phyloP scores from a whole-genome alignment of 1,284 basidiomycete genomes.

The Termitomyces sp. region DNA sequence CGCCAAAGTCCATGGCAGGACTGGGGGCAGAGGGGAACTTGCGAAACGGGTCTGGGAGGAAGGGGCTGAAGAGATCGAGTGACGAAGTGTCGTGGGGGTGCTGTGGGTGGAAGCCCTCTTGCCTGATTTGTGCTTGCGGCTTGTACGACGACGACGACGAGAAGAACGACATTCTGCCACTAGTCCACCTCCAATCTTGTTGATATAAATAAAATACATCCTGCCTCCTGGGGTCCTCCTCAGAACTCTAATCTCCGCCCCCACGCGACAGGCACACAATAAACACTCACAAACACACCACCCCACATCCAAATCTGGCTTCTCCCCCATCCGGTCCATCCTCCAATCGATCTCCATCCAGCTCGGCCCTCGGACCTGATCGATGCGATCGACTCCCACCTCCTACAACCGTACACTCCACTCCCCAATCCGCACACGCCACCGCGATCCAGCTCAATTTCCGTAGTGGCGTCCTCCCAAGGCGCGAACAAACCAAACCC shows the following conservation, averaged over 20 bases:
- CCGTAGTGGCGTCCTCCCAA: too few species aligned
- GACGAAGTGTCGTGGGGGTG: background rate
- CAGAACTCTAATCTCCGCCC: conserved; percentile 14
- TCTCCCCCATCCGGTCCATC: background rate
- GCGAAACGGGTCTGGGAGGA: conserved; percentile 47
- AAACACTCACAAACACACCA: background rate
- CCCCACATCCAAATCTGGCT: background rate
- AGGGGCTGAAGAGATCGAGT: conserved; percentile 27
- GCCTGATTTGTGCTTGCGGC: conserved; percentile 31
- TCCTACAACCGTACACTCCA: too few species aligned
- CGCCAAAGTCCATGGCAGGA: conserved; percentile 49
- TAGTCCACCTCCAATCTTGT: too few species aligned
- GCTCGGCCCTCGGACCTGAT: too few species aligned
- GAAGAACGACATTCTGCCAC: conserved; percentile 19
- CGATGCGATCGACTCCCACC: too few species aligned
- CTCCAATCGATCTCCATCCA: background rate
- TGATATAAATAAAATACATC: conserved; percentile 12
- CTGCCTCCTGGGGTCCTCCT: conserved; percentile 14
- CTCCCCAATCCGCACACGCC: too few species aligned
- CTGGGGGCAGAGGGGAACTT: conserved; percentile 35
- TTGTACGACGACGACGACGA: conserved; percentile 26
- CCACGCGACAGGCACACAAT: conserved; percentile 18
- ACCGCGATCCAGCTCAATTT: too few species aligned
- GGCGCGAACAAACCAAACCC: too few species aligned
- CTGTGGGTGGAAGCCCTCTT: conserved; percentile 57